Percentiles rank a stretch among this genome's conserved stretches.
Evolutionary conservation across 2,329 filamentous ascomycete genomes (phyloP).

Genomic region (Colletotrichum lentis): DNA sequence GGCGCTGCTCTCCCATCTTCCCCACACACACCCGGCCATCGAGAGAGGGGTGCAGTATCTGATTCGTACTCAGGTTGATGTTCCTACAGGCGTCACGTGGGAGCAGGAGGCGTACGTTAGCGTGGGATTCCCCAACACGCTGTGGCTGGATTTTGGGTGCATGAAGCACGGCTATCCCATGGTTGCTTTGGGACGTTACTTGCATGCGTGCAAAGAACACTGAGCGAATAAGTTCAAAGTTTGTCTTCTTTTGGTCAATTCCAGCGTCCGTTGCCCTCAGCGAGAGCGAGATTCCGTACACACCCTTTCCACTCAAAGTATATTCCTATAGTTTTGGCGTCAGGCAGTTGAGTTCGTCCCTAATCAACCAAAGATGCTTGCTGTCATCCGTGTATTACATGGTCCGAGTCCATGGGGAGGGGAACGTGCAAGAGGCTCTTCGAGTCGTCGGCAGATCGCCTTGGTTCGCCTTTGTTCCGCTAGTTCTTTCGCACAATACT

Average conservation of each 20-base stretch:
- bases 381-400: too few species aligned
- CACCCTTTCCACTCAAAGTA: too few species aligned
- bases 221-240: background rate
- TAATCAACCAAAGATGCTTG: too few species aligned
- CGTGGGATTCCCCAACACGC: conserved; percentile 16
- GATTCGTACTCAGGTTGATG: background rate
- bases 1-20: conserved; percentile 10
- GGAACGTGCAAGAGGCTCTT: too few species aligned
- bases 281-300: too few species aligned
- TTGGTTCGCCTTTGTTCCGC: too few species aligned
- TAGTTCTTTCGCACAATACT: too few species aligned
- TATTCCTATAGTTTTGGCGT: too few species aligned
- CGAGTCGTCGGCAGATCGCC: too few species aligned
- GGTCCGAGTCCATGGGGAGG: too few species aligned
- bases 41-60: conserved; percentile 15
- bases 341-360: too few species aligned
- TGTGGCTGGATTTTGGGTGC: conserved; percentile 19
- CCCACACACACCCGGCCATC: background rate
- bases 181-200: conserved; percentile 19
- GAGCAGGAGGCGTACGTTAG: conserved; percentile 24
- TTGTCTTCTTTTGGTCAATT: background rate
- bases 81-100: conserved; percentile 1
- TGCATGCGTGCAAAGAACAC: conserved; percentile 14
- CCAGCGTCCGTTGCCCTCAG: too few species aligned
- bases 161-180: conserved; percentile 24